Evolutionary conservation across 1,139 yeast species (phyloP), one percentile per base, ranked within the genome.

Genomic region (Hansenula anomala): DNA sequence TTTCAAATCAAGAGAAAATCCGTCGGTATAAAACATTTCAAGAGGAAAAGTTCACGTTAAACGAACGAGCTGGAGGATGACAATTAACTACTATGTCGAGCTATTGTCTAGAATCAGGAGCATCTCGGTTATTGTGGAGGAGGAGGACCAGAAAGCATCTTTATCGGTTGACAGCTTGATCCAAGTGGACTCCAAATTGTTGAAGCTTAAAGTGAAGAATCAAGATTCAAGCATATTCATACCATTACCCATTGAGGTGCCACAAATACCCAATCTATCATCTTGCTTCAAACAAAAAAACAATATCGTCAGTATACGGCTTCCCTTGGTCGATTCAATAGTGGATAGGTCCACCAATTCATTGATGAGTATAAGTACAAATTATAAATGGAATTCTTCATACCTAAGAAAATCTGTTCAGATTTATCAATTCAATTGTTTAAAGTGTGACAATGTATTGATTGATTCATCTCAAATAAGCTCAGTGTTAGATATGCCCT

Each of bases 401-500:
- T 51, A 48, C 27, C 34, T 56, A 14, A 30, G 27, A 12, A 37
- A 33, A 15, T 24, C 12, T 3, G 9, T 37, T 5, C 13, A 13
- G 2, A 11, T 23, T 2, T 48, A 30, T 32, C 18, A 23, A 1
- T 61, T 74, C 33, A 39, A 41, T 5, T 75, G 80, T 47, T 17
- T 24, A 0, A 7, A 46, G 0, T 75, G 80, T 47, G 43, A 47
- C 2, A 1, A 19, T 0, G 25, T 10, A 0, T 30, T 73, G 1
- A 44, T 72, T 1, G 55, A 61, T 31, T 66, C 75, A 0, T 22
- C 33, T 0, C 34, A 55, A 1, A 56, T 65, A 58, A 56, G 26
- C 60, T 82, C 34, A 61, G 67, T 47, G 3, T 14, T 31, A 10
- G 86, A 87, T 33, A 74, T 90, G 80, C 98, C 98, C 0, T 84